phyloP scores from a whole-genome alignment of 2,329 filamentous ascomycete species.

The Myrmaecium sp. region DNA sequence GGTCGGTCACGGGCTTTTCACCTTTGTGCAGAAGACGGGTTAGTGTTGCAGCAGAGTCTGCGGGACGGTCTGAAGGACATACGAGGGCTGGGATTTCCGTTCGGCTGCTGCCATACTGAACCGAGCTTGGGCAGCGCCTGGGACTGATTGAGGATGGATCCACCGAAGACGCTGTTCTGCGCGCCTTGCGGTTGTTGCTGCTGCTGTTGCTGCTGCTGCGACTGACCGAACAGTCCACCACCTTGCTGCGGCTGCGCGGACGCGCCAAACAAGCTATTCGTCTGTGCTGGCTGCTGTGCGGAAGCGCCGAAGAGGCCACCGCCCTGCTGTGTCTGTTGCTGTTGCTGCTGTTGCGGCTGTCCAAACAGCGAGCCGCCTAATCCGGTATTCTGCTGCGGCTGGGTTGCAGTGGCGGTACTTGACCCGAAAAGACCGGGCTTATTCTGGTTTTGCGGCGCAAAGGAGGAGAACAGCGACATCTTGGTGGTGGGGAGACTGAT shows the following conservation, averaged over 20 bases:
- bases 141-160: conserved; percentile 3
- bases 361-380: neutral
- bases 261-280: conserved; percentile 8
- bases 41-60: conserved; percentile 6
- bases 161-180: conserved; percentile 22
- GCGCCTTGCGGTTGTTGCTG: conserved; percentile 24
- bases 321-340: conserved; percentile 5
- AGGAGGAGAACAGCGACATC: too few relatives aligned
- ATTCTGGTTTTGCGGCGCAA: conserved; percentile 1
- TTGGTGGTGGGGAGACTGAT: too few relatives aligned
- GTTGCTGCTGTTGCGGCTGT: conserved; percentile 4
- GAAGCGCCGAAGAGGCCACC: conserved; percentile 4
- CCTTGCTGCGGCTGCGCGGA: conserved; percentile 4
- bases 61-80: neutral
- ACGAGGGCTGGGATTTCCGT: conserved; percentile 3
- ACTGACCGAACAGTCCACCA: too few relatives aligned
- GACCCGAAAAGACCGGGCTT: conserved; percentile 2
- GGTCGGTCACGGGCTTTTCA: conserved; percentile 58
- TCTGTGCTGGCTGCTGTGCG: neutral
- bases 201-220: conserved; percentile 27
- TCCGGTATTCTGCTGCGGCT: conserved; percentile 2
- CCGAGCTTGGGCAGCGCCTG: neutral
- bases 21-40: conserved; percentile 19
- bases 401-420: conserved; percentile 1
- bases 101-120: conserved; percentile 4